Evolutionary conservation across 2,329 filamentous ascomycete species (phyloP).

Genomic region (Mariannaea sp.): DNA sequence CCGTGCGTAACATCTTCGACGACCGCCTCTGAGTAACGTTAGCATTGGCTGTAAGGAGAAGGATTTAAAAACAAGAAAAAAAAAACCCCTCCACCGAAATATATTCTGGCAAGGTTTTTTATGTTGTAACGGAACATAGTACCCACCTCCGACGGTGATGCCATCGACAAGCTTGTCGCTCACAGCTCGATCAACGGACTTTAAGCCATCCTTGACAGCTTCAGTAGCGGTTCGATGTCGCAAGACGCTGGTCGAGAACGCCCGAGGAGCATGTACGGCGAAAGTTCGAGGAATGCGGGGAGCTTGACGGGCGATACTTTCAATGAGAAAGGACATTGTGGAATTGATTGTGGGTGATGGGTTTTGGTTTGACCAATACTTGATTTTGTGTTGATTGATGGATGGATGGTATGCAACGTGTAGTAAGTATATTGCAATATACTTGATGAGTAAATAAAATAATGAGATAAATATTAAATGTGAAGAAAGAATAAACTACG

Average conservation of each 20-base stretch:
- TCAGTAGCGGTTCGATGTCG: slow-evolving; percentile 57
- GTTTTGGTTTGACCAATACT: too few species aligned
- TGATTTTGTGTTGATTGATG: neutral
- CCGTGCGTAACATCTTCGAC: slow-evolving; percentile 42
- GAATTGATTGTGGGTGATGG: slow-evolving; percentile 5
- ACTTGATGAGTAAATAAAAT: neutral
- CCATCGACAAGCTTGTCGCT: slow-evolving; percentile 66
- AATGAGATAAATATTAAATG: too few species aligned
- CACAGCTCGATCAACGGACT: slow-evolving; percentile 63
- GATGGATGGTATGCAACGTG: too few species aligned
- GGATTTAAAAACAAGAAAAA: too few species aligned
- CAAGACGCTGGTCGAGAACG: slow-evolving; percentile 55
- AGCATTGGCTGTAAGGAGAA: too few species aligned
- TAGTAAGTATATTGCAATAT: too few species aligned
- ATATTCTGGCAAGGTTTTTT: too few species aligned
- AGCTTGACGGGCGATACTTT: slow-evolving; percentile 51
- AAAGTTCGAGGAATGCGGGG: slow-evolving; percentile 46
- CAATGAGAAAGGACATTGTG: slow-evolving; percentile 60
- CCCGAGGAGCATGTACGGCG: slow-evolving; percentile 48
- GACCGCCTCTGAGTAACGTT: slow-evolving; percentile 42
- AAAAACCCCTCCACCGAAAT: too few species aligned
- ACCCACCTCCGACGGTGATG: slow-evolving; percentile 62
- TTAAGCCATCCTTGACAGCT: slow-evolving; percentile 62
- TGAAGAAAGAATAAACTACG: neutral
- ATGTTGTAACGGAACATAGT: too few species aligned